Conservation (phyloP, 345 rosid genomes). For the Cochlearia excelsa region DNA sequence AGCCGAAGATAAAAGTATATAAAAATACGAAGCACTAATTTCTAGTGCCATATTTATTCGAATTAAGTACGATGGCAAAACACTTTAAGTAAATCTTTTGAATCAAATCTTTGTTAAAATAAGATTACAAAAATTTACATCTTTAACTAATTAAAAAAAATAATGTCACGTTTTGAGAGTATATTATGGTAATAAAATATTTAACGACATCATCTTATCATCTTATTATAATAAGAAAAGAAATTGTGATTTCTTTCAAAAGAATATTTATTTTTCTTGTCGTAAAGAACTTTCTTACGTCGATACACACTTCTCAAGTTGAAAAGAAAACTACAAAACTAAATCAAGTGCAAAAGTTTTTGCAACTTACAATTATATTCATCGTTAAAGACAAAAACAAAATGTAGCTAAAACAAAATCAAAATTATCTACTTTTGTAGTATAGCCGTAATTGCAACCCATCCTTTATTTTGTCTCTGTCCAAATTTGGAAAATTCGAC, state of each 20-base stretch:
- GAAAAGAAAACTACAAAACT: constrained; percentile 22
- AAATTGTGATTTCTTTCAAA: no score
- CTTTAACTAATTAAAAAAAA: no score
- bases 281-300: constrained; percentile 8
- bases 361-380: not conserved
- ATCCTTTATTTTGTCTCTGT: not conserved
- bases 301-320: constrained; percentile 11
- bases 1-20: no score
- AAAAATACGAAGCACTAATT: no score
- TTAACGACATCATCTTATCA: no score
- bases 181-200: no score
- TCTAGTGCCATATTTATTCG: no score
- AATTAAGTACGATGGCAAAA: no score
- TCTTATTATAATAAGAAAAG: not conserved
- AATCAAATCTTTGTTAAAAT: no score
- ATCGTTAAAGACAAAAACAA: not conserved
- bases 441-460: constrained; percentile 9
- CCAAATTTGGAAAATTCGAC: constrained; percentile 9
- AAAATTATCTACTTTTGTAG: constrained; percentile 2
- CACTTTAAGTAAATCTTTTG: no score
- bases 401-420: not conserved
- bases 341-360: not conserved
- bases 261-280: not conserved
- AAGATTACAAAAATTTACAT: no score
- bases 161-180: no score